Evolutionary conservation across 208 protist species (phyloP).

Genomic region (Crithidia expoeki): DNA sequence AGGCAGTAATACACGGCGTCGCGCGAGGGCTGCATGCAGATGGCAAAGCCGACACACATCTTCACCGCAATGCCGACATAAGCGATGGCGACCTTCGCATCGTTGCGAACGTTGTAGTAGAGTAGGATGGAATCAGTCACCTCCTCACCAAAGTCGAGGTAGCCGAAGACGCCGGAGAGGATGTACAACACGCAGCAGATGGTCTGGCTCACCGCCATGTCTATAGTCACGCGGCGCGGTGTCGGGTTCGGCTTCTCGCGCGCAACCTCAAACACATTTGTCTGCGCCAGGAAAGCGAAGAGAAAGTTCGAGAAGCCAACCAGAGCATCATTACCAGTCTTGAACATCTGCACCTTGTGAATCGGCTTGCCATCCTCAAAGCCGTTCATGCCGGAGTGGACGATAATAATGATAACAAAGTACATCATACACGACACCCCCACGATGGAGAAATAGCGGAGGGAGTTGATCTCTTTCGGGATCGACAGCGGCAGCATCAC

Average conservation of each 20-base stretch:
- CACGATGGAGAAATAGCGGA: constrained; percentile 80
- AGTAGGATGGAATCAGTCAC: constrained; percentile 66
- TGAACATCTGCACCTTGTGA: constrained; percentile 58
- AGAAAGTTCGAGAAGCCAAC: constrained; percentile 81
- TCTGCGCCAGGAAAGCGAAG: constrained; percentile 84
- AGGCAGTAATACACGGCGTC: constrained; percentile 77
- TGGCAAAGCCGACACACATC: constrained; percentile 76
- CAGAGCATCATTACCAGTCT: constrained; percentile 65
- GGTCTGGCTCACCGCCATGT: constrained; percentile 60
- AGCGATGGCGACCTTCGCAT: constrained; percentile 57
- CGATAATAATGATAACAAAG: constrained; percentile 78
- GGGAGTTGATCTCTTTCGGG: constrained; percentile 85
- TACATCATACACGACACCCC: constrained; percentile 75
- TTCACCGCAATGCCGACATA: constrained; percentile 79
- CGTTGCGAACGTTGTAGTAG: constrained; percentile 57
- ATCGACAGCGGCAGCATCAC: constrained; percentile 83
- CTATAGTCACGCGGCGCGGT: constrained; percentile 46
- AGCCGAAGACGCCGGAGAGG: constrained; percentile 77
- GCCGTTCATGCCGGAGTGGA: constrained; percentile 63
- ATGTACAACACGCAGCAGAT: constrained; percentile 77
- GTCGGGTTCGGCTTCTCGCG: constrained; percentile 60
- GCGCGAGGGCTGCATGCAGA: constrained; percentile 77
- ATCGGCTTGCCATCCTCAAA: constrained; percentile 62
- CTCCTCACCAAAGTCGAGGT: constrained; percentile 72
- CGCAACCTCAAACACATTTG: constrained; percentile 78